Conservation (phyloP, 768 basidiomycete species). For the Suillus alpinus region DNA sequence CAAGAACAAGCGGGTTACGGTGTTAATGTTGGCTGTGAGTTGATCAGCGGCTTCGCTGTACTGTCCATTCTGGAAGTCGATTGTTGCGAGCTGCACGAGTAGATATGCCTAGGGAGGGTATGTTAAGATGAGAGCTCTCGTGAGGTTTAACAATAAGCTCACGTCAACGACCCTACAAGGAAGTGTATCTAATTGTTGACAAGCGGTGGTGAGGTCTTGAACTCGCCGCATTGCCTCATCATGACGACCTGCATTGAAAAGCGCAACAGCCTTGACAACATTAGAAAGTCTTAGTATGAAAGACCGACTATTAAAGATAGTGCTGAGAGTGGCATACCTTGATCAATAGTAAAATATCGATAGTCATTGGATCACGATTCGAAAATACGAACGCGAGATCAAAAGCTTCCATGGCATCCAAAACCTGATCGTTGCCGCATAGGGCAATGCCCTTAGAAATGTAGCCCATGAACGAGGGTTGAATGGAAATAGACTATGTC, state of each 20-base stretch:
- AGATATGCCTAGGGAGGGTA: background rate
- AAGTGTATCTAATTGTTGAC: background rate
- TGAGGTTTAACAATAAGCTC: background rate
- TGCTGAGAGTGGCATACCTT: background rate
- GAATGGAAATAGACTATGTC: background rate
- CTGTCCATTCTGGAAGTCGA: background rate
- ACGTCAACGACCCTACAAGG: background rate
- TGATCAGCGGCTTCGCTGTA: background rate
- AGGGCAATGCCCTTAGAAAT: background rate
- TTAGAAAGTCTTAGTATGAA: background rate
- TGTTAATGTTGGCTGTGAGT: background rate
- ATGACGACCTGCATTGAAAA: background rate
- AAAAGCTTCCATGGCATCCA: background rate
- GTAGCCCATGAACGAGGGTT: background rate
- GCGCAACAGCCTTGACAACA: background rate
- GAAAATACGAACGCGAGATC: background rate
- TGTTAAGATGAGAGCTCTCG: background rate
- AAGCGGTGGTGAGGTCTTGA: background rate
- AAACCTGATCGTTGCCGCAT: background rate
- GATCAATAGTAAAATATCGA: background rate
- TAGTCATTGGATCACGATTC: background rate
- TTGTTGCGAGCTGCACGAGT: background rate
- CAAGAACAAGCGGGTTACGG: background rate
- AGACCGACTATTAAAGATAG: background rate
- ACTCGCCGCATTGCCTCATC: background rate